These are phyloP conservation scores for Paralagenidium karlingii DNA, from an alignment of 352 stramenopile genomes.

Conservation along the genomic window DNA sequence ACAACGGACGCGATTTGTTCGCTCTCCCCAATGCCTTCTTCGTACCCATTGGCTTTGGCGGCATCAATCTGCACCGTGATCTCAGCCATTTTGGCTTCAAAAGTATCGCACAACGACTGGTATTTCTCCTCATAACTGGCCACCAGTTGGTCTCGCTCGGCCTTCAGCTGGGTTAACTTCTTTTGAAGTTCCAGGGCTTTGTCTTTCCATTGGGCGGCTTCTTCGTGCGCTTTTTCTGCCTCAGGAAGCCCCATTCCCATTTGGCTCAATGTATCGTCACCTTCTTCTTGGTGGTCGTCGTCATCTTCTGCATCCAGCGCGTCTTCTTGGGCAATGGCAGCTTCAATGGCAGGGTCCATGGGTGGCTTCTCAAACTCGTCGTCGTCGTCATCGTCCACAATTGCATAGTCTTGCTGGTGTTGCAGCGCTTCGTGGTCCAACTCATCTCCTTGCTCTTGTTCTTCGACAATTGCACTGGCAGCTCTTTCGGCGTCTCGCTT, in stretches of 20 bases:
- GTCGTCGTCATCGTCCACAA: slow-evolving; percentile 22
- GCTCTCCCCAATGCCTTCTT: slow-evolving; percentile 67
- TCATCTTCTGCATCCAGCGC: not conserved
- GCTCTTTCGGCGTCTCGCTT: slow-evolving; percentile 9
- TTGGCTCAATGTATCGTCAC: slow-evolving; percentile 1
- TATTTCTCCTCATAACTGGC: slow-evolving; percentile 45
- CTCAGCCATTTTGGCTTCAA: slow-evolving; percentile 59
- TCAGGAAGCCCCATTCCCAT: too few species aligned
- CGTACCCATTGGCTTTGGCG: slow-evolving; percentile 44
- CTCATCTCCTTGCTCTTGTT: too few species aligned
- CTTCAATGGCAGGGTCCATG: too few species aligned
- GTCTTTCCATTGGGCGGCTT: slow-evolving; percentile 49
- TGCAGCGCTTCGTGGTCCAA: too few species aligned
- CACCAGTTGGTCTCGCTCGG: too few species aligned
- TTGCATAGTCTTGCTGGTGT: too few species aligned
- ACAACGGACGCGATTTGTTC: slow-evolving; percentile 55
- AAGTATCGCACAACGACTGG: slow-evolving; percentile 49
- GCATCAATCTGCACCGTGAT: slow-evolving; percentile 67
- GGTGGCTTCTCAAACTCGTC: slow-evolving; percentile 16
- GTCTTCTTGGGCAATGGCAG: slow-evolving; percentile 6
- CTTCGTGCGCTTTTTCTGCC: slow-evolving; percentile 8
- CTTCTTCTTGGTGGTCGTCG: slow-evolving; percentile 7
- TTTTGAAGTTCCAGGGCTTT: slow-evolving; percentile 53
- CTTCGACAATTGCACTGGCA: too few species aligned
- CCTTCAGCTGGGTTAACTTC: too few species aligned